Conservation (phyloP, 345 rosid genomes). For the Corymbia maculata region DNA sequence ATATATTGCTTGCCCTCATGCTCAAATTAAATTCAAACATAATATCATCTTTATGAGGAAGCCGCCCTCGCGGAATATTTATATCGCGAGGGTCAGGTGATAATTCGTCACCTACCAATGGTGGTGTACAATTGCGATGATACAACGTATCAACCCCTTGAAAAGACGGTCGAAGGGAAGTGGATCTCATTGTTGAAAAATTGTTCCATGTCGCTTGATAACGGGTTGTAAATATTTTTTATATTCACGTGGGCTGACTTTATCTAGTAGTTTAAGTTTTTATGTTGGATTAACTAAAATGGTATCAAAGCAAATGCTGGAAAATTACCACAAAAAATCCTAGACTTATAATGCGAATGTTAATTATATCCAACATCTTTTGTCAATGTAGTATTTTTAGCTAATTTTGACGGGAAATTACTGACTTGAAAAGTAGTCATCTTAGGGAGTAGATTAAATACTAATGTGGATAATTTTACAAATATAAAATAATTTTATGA, state of each 20-base stretch:
- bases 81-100: neutral
- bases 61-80: neutral
- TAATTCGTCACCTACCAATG: neutral
- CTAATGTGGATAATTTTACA: neutral
- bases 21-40: neutral
- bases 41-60: neutral
- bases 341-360: rapidly evolving
- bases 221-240: neutral
- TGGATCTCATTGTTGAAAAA: neutral
- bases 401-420: neutral
- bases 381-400: rapidly evolving
- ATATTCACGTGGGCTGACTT: neutral
- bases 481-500: neutral
- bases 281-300: neutral
- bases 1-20: neutral
- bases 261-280: neutral
- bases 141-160: neutral
- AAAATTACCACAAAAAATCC: neutral
- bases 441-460: rapidly evolving
- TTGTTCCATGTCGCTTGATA: rapidly evolving
- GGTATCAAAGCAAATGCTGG: rapidly evolving
- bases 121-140: neutral
- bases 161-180: neutral
- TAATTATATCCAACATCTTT: neutral
- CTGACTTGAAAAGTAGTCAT: rapidly evolving